Conservation (phyloP, 805 yeast genomes). For the Yarrowia phangngaensis region DNA sequence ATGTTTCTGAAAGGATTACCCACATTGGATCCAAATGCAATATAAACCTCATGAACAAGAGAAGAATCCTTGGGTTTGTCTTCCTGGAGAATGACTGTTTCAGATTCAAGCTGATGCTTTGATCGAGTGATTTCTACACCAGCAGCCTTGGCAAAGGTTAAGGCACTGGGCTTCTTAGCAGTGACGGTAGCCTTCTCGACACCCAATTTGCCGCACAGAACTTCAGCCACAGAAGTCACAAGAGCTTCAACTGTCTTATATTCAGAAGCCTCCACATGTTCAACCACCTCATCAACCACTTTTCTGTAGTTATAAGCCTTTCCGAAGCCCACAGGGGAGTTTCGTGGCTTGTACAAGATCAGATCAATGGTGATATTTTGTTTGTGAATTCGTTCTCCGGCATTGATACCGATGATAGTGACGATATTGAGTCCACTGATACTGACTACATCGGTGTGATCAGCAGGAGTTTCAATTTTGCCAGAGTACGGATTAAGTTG, state of each 20-base stretch:
- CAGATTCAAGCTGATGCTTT: background rate
- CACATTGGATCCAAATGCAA: conserved; percentile 87
- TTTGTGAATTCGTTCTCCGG: conserved; percentile 76
- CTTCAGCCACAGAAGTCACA: conserved; percentile 65
- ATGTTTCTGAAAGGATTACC: conserved; percentile 71
- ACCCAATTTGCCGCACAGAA: conserved; percentile 45
- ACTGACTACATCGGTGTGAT: conserved; percentile 38
- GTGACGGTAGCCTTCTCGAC: conserved; percentile 50
- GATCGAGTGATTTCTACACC: conserved; percentile 71
- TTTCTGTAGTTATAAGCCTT: conserved; percentile 41
- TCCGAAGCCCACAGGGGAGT: conserved; percentile 7
- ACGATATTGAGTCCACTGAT: conserved; percentile 56
- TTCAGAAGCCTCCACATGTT: conserved; percentile 68
- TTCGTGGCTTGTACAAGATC: conserved; percentile 41
- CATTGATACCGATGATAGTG: conserved; percentile 89
- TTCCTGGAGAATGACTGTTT: conserved; percentile 30
- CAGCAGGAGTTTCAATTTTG: conserved; percentile 27
- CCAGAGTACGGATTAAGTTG: conserved; percentile 30
- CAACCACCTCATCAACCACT: conserved; percentile 48
- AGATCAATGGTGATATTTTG: conserved; percentile 69
- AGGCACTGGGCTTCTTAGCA: conserved; percentile 85
- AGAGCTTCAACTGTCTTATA: conserved; percentile 94
- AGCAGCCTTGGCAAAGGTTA: conserved; percentile 81
- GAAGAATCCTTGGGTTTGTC: conserved; percentile 42
- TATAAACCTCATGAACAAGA: conserved; percentile 45